phyloP scores from a whole-genome alignment of 495 filamentous ascomycete genomes.

The Podospora pseudoanserina region DNA sequence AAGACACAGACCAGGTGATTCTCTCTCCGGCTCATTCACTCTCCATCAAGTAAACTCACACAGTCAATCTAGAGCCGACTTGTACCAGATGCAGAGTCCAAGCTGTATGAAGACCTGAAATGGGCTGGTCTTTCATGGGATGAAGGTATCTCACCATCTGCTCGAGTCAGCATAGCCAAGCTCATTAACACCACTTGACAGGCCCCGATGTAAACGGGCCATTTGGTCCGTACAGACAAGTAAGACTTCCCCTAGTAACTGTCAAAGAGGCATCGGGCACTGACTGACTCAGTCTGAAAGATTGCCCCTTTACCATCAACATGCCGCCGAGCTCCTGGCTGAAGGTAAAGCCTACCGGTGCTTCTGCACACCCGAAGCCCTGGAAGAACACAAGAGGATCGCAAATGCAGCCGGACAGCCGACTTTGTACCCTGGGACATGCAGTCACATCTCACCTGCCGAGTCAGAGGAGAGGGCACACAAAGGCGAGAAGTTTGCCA shows the following conservation, averaged over 20 bases:
- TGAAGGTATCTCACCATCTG: conserved; percentile 59
- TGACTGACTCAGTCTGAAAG: conserved; percentile 65
- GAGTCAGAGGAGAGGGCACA: conserved; percentile 66
- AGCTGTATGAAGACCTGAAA: conserved; percentile 69
- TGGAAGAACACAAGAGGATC: conserved; percentile 59
- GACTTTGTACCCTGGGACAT: conserved; percentile 74
- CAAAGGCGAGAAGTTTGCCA: conserved; percentile 67
- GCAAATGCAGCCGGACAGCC: conserved; percentile 57
- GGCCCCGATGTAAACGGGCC: conserved; percentile 63
- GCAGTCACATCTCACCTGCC: conserved; percentile 57
- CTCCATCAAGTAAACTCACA: not conserved
- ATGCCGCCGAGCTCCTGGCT: conserved; percentile 66
- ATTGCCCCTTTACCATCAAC: conserved; percentile 64
- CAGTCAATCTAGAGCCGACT: conserved; percentile 30
- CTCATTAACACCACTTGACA: conserved; percentile 33
- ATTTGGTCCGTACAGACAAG: not conserved
- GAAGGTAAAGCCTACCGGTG: conserved; percentile 82
- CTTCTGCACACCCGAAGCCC: conserved; percentile 76
- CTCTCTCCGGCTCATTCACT: not conserved
- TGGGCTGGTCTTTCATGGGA: conserved; percentile 95
- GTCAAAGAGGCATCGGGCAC: not conserved
- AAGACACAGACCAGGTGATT: conserved; percentile 89
- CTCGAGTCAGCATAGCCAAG: not conserved
- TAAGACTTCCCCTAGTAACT: not conserved
- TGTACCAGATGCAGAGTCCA: conserved; percentile 70